Base-by-base conservation (phyloP, 2,329 filamentous ascomycete species). In the Talaromyces sp. region DNA sequence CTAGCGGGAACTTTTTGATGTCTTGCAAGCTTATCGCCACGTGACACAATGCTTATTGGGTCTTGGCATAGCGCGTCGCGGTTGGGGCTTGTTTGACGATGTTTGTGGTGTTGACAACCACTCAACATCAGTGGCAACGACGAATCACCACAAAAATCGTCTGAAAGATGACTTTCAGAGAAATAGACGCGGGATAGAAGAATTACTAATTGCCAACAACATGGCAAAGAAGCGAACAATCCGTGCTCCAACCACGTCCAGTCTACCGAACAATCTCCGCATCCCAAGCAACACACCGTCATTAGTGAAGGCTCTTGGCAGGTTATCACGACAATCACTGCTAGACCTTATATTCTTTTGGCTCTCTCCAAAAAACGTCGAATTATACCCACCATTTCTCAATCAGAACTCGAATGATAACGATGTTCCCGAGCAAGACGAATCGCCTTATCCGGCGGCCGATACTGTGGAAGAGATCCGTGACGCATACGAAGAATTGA, bases 341-440 rank as follows among this genome's bases (percentile, higher is more conserved):
- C 79, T 95, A 29, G 86, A 88, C 0, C 84, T 96, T 8, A 90
- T 86, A 0, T 83, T 93, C 25, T 85, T 90, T 79, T 96, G 92
- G 92, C 86, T 96, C 2, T 86, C 89, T 65, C 86, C 89, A 58
- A 81, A 83, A 68, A 89, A 90, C 68, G 81, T 87, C 47, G 77
- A 83, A 4, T 80, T 85, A 19, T 89, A 86, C 51, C 81, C 81
- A 1, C 90, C 90, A 0, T 87, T 84, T 73, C 84, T 90, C 54
- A 82, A 73, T 68, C 76, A 45, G 72, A 79, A 83, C n/a, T 80
- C 85, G 19, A 53, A 25, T 8, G 45, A 25, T 22, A 38, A 56
- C 38, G 11, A 63, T 31, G 73, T 83, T 7, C 79, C 84, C 27
- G 85, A 87, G 1, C 85, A 90, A 64, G 82, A 82, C 38, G 83